phyloP scores from a whole-genome alignment of 495 filamentous ascomycete species.

The Talaromyces proteolyticus region DNA sequence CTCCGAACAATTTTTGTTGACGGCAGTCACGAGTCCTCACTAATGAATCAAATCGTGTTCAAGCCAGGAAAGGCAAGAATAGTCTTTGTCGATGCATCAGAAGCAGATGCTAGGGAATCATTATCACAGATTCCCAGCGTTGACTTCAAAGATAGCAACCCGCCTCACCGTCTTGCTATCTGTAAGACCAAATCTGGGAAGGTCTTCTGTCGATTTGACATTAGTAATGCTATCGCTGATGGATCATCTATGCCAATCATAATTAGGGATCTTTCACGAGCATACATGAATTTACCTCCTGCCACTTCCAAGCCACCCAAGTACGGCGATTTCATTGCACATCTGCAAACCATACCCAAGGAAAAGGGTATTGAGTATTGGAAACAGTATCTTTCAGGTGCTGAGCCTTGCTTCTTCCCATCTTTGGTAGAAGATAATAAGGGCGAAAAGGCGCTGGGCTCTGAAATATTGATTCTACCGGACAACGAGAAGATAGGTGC shows the following conservation, averaged over 20 bases:
- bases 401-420: slow-evolving; percentile 51
- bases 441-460: slow-evolving; percentile 1
- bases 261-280: slow-evolving; percentile 14
- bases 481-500: slow-evolving; percentile 16
- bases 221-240: slow-evolving; percentile 38
- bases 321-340: slow-evolving; percentile 39
- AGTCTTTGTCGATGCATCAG: neutral
- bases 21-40: slow-evolving; percentile 23
- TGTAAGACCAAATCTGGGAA: slow-evolving; percentile 14
- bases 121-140: slow-evolving; percentile 7
- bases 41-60: slow-evolving; percentile 33
- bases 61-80: slow-evolving; percentile 12
- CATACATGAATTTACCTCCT: slow-evolving; percentile 7
- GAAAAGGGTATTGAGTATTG: slow-evolving; percentile 37
- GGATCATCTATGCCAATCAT: slow-evolving; percentile 21
- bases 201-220: slow-evolving; percentile 32
- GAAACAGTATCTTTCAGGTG: slow-evolving; percentile 42
- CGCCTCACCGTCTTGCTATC: slow-evolving; percentile 31
- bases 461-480: slow-evolving; percentile 9
- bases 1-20: slow-evolving; percentile 44
- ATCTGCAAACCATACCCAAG: slow-evolving; percentile 20
- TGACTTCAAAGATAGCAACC: slow-evolving; percentile 10
- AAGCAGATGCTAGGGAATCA: slow-evolving; percentile 5
- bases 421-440: slow-evolving; percentile 17
- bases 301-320: neutral